A percentile compares a stretch with the other conserved stretches of the same genome.
phyloP scores from a whole-genome alignment of 805 yeast species.

The Candida multigemmis region DNA sequence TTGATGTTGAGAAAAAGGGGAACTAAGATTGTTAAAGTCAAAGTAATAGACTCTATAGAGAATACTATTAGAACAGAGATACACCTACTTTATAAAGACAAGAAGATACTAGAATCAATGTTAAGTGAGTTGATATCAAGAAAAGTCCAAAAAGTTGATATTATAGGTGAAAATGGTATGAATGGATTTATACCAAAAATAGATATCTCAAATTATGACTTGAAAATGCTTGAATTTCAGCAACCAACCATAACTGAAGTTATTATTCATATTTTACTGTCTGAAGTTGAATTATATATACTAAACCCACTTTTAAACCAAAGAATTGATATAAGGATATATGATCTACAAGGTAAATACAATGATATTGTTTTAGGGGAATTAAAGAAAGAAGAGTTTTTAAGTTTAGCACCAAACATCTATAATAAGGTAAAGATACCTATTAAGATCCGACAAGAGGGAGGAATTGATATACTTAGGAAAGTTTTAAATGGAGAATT shows the following conservation, averaged over 20 bases:
- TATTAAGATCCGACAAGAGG: slow-evolving; percentile 34
- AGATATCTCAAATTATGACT: slow-evolving; percentile 13
- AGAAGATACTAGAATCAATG: neutral
- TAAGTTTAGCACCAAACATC: slow-evolving; percentile 44
- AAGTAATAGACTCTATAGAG: too few species aligned
- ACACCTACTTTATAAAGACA: too few species aligned
- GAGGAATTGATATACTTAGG: slow-evolving; percentile 40
- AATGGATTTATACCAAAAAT: neutral
- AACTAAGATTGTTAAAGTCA: too few species aligned
- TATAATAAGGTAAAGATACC: slow-evolving; percentile 43
- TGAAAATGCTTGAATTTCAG: slow-evolving; percentile 14
- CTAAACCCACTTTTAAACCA: slow-evolving; percentile 46
- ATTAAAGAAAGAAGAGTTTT: slow-evolving; percentile 27
- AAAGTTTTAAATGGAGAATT: slow-evolving; percentile 44
- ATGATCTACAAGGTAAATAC: slow-evolving; percentile 39
- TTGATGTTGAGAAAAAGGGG: too few species aligned
- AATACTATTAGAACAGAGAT: too few species aligned
- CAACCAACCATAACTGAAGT: slow-evolving; percentile 11
- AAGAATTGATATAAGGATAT: slow-evolving; percentile 31
- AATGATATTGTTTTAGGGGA: slow-evolving; percentile 39
- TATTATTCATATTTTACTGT: slow-evolving; percentile 45
- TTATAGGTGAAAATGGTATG: neutral
- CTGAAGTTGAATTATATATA: slow-evolving; percentile 45
- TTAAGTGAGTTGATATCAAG: slow-evolving; percentile 4
- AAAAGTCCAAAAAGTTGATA: neutral